Percentiles rank a stretch among this genome's conserved stretches.
phyloP scores from a whole-genome alignment of 73 alveolate species.

The Urostyla sp. region DNA sequence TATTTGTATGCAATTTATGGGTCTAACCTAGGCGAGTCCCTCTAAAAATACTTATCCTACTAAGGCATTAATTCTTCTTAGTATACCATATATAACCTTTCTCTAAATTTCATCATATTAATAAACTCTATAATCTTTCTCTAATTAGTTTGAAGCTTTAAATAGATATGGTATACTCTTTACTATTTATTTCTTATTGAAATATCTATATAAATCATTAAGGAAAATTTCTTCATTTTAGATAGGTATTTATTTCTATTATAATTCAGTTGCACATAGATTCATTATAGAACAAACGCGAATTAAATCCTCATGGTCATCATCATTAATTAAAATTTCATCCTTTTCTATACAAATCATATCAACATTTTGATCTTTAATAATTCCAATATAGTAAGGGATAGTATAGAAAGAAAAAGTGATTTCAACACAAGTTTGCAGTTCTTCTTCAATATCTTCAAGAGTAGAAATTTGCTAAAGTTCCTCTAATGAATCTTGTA shows the following conservation, averaged over 20 bases:
- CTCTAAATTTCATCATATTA: constrained; percentile 48
- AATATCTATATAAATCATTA: constrained; percentile 18
- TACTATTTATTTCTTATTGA: constrained; percentile 33
- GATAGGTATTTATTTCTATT: too few species aligned
- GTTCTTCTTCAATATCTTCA: too few species aligned
- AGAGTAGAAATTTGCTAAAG: too few species aligned
- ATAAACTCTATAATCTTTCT: constrained; percentile 35
- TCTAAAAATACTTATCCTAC: constrained; percentile 33
- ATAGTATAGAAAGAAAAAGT: constrained; percentile 49
- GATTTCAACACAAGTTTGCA: constrained; percentile 26
- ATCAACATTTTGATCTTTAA: constrained; percentile 31
- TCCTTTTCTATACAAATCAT: constrained; percentile 35
- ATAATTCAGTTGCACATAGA: neutral
- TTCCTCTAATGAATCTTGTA: too few species aligned
- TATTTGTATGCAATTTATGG: constrained; percentile 4
- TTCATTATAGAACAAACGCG: constrained; percentile 32
- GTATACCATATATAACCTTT: constrained; percentile 45
- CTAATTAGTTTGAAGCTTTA: neutral
- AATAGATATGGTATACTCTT: constrained; percentile 41
- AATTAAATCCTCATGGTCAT: constrained; percentile 51
- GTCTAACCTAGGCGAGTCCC: neutral
- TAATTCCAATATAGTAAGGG: constrained; percentile 44
- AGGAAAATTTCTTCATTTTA: constrained; percentile 25
- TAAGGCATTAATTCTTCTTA: constrained; percentile 49
- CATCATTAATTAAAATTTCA: constrained; percentile 50